Conservation (phyloP, 2,329 filamentous ascomycete genomes). For the Cadophora luteo-olivacea region DNA sequence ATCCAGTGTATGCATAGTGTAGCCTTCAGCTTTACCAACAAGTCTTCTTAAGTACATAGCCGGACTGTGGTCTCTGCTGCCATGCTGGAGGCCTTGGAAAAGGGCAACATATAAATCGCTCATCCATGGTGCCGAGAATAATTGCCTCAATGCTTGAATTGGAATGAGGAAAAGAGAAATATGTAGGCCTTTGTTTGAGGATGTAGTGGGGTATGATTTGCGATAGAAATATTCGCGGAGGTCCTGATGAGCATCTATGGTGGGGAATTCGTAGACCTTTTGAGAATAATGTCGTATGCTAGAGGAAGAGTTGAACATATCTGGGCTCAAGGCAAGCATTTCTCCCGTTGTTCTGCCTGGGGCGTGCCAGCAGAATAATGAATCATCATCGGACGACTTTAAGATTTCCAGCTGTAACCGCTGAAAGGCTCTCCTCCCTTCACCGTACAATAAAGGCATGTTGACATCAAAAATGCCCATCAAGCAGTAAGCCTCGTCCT, state of each 20-base stretch:
- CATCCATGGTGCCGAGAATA: too few species aligned
- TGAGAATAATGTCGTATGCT: too few species aligned
- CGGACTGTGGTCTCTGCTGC: background rate
- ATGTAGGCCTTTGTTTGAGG: background rate
- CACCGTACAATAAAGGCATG: slow-evolving; percentile 47
- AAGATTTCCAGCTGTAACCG: slow-evolving; percentile 47
- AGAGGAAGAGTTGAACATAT: too few species aligned
- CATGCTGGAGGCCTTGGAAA: background rate
- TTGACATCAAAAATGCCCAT: slow-evolving; percentile 47
- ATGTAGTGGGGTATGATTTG: background rate
- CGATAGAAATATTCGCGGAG: background rate
- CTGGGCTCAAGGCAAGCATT: too few species aligned
- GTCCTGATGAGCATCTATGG: background rate
- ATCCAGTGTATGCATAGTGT: background rate
- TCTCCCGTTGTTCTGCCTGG: too few species aligned
- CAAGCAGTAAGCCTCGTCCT: slow-evolving; percentile 46
- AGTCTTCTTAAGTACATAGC: background rate
- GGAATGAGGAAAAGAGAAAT: background rate
- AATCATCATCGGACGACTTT: slow-evolving; percentile 45
- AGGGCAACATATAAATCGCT: background rate
- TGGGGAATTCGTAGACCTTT: too few species aligned
- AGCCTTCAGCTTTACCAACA: background rate
- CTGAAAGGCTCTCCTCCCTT: slow-evolving; percentile 45
- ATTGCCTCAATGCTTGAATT: background rate
- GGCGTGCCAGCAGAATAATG: slow-evolving; percentile 46